These are phyloP conservation scores for Dipteronia sinensis DNA, from an alignment of 345 rosid genomes.

Conservation along the genomic window DNA sequence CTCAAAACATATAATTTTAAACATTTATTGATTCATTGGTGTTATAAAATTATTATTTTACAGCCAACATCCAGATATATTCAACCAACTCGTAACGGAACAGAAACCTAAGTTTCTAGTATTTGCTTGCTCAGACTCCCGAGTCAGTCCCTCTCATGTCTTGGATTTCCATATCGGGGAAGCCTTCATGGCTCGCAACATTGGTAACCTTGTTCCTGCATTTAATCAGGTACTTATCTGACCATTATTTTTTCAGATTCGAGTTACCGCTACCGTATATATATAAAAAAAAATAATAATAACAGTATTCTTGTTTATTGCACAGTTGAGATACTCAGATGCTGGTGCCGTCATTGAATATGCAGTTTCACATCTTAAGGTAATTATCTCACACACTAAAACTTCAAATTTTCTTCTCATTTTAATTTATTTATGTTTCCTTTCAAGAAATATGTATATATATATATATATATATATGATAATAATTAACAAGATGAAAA, in stretches of 20 bases:
- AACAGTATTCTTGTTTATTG: background rate
- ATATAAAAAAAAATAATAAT: too few relatives aligned
- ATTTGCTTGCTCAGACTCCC: constrained; percentile 55
- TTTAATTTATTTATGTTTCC: background rate
- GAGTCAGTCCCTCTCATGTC: constrained; percentile 54
- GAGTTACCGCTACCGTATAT: too few relatives aligned
- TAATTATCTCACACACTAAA: background rate
- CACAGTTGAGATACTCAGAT: constrained; percentile 25
- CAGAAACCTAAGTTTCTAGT: constrained; percentile 33
- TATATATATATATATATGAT: too few relatives aligned
- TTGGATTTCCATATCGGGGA: constrained; percentile 54
- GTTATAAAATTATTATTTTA: background rate
- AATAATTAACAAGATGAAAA: background rate
- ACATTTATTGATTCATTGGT: background rate
- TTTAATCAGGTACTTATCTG: constrained; percentile 41
- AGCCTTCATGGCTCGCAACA: constrained; percentile 54
- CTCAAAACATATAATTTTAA: background rate
- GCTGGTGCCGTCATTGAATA: constrained; percentile 32
- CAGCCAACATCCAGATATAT: constrained; percentile 18
- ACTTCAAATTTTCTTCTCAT: too few relatives aligned
- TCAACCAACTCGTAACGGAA: background rate
- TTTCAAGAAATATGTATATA: too few relatives aligned
- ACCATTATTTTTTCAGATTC: too few relatives aligned
- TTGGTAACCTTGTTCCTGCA: constrained; percentile 55
- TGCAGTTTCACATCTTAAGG: constrained; percentile 10